Base-by-base conservation (phyloP, 148 eudicot species). In the Linanthus parryae region DNA sequence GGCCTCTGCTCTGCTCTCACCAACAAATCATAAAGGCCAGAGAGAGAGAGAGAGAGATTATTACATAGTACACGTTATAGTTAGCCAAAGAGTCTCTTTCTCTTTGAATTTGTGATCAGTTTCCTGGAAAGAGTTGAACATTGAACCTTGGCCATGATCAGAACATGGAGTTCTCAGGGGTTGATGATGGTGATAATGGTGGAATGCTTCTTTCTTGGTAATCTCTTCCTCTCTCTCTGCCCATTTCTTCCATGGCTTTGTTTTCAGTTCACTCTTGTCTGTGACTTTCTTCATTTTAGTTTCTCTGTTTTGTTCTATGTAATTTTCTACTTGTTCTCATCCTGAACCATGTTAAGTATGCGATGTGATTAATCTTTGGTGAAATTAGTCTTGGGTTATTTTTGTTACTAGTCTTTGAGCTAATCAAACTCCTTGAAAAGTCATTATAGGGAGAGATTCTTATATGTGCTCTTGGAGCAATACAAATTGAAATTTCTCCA, bases 121-220 rank as follows among this genome's bases (percentile, higher is more conserved):
- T 15, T 9, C 16, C 9, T 11, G 8, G 13, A 14, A 35, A 13
- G 34, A 17, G 43, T 14, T 5, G 25, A 30, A 7, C 7, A 33
- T 43, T 4, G 46, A 39, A 9, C 28, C 47, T 21, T 17, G 36
- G 29, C 9, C 20, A 66, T 59, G 71, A 59, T 23, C 14, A 36
- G 12, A 9, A 0, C 33, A 2, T 59, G 48, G 71, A 54, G 53
- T 46, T 47, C 59, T 15, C 44, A 45, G 35, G 17, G 49, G 34
- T 41, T 66, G 45, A 23, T 59, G 30, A 40, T 59, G 35, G 30
- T 66, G 45, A 23, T 59, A 38, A 40, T 59, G 35, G 30, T 54
- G 54, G 54, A 18, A 46, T 66, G 60, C 59, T 54, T 24, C 13
- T 37, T 2, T n/a, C 22, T 54, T 12, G 17, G 26, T 14, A 48